Evolutionary conservation across 768 basidiomycete genomes (phyloP), one percentile per base, ranked within the genome.

Genomic region (Boletus rubescentipes): DNA sequence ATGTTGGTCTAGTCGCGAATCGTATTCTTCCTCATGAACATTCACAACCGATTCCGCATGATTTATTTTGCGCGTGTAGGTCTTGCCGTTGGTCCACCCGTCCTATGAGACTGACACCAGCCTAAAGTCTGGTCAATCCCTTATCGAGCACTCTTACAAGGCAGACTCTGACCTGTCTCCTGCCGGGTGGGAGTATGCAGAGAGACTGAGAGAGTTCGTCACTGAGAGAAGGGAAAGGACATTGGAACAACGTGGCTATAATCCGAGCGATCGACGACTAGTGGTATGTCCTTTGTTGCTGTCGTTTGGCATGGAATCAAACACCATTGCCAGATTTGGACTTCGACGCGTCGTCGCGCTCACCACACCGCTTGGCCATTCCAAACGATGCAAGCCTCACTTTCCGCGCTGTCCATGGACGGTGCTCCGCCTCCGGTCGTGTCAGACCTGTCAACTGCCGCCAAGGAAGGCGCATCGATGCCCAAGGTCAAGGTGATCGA

Each of bases 1-100:
- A 61, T 47, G 44, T 38, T 49, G 36, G 46, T 62, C 15, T 72
- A 98, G 86, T 93, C 93, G 2, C 78, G 96, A 55, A 94, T 98
- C 54, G 91, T 98, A 23, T 99, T 98, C 79, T 98, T 97, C 79
- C 78, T 99, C 41, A 98, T 98, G 97, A 99, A 99, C 69, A 98
- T 99, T 44, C 96, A 99, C 73, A 98, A 94, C 65, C 80, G 82
- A 58, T 90, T 86, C 67, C 80, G 96, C 20, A 93, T 88, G 43
- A 99, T 99, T 58, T 98, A 95, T 71, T 98, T 99, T 73, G 96
- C 96, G 5, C 77, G 96, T 37, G 95, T 97, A 66, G 56, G 90
- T 7, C 5, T 9, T 36, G 18, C 48, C 50, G 37, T 20, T 43
- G 23, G 42, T 46, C 37, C 29, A 38, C n/a, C 4, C 14, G 38